A percentile compares a stretch with the other conserved stretches of the same genome.
Evolutionary conservation across 2,329 filamentous ascomycete species (phyloP).

Genomic region (Pyrenophora teres): DNA sequence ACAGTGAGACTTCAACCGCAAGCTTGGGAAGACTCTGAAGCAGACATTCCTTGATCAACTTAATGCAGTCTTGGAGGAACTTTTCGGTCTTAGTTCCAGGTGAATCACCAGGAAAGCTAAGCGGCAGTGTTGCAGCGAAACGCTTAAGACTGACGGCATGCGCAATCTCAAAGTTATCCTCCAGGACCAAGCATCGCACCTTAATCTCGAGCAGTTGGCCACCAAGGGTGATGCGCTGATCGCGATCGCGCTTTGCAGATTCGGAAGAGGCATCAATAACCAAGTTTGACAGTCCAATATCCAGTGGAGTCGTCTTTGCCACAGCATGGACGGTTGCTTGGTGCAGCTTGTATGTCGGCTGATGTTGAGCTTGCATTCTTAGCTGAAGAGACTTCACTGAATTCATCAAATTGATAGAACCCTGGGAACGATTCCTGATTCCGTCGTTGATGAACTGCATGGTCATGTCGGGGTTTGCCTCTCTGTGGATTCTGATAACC

Average conservation of each 20-base stretch:
- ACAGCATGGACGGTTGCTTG: conserved; percentile 41
- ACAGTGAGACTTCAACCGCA: conserved; percentile 44
- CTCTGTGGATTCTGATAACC: neutral
- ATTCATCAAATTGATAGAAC: conserved; percentile 19
- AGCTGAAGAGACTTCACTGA: conserved; percentile 25
- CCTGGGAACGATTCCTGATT: conserved; percentile 20
- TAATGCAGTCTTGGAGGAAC: conserved; percentile 36
- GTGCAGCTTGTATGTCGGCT: conserved; percentile 48
- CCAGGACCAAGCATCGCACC: conserved; percentile 32
- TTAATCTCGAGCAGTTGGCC: conserved; percentile 37
- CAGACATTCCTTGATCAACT: conserved; percentile 37
- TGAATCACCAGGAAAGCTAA: conserved; percentile 18
- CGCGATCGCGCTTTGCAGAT: conserved; percentile 25
- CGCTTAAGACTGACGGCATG: neutral
- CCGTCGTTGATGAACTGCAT: conserved; percentile 3
- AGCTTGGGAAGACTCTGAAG: conserved; percentile 45
- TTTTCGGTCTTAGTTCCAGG: conserved; percentile 7
- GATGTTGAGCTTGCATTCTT: conserved; percentile 35
- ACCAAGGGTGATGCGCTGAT: conserved; percentile 38
- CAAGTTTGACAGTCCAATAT: conserved; percentile 22
- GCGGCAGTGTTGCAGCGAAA: neutral
- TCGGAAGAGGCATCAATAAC: conserved; percentile 17
- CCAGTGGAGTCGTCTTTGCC: conserved; percentile 17
- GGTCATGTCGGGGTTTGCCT: neutral
- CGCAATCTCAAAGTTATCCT: conserved; percentile 38